phyloP scores from a whole-genome alignment of 176 grass and related monocot genomes.

The Lolium rigidum region DNA sequence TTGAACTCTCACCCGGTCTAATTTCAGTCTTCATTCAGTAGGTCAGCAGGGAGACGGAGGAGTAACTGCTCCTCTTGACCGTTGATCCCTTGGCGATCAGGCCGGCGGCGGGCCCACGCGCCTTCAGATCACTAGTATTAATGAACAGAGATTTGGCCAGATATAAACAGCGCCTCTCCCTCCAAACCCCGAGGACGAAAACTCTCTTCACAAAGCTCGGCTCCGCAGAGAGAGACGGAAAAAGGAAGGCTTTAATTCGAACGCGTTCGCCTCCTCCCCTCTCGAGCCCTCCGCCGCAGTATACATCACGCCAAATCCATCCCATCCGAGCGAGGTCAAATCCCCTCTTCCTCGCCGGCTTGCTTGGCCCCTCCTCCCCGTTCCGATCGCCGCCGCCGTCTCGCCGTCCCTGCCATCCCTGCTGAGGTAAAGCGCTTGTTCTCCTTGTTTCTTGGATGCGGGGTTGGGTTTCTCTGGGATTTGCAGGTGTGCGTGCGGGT shows the following conservation, averaged over 20 bases:
- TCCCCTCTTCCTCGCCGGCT: neutral
- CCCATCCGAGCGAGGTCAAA: constrained; percentile 31
- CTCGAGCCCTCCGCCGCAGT: constrained; percentile 47
- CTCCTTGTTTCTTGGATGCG: neutral
- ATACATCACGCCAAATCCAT: constrained; percentile 17
- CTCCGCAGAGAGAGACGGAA: constrained; percentile 1
- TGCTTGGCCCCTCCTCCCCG: constrained; percentile 4
- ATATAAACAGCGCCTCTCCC: neutral
- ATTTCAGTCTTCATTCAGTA: neutral
- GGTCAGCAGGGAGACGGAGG: neutral
- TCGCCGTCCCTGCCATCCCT: neutral
- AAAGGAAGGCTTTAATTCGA: constrained; percentile 79
- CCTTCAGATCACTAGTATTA: neutral
- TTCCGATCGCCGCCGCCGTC: constrained; percentile 22
- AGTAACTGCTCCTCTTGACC: constrained; percentile 16
- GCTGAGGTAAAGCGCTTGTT: constrained; percentile 37
- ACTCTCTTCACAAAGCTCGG: neutral
- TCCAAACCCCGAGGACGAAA: constrained; percentile 50
- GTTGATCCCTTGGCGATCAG: constrained; percentile 17
- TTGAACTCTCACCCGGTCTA: neutral
- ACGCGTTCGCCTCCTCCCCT: constrained; percentile 55
- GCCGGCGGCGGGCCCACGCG: neutral
- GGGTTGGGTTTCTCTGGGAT: neutral
- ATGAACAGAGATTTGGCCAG: constrained; percentile 6
- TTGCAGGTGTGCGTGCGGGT: neutral